phyloP scores from a whole-genome alignment of 2,329 filamentous ascomycete species.

The Knufia fluminis region DNA sequence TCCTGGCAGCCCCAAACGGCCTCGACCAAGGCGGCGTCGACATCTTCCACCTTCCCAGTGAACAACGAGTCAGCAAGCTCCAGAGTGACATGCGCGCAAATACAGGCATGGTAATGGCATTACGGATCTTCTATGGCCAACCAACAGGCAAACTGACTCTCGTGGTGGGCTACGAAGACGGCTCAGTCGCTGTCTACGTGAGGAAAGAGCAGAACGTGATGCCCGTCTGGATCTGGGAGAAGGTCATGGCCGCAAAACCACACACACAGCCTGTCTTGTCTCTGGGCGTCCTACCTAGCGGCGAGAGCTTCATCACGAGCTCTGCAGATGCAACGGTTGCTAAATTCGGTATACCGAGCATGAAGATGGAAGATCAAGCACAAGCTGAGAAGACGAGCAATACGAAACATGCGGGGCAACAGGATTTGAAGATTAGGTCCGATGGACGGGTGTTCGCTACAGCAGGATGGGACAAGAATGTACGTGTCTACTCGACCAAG shows the following conservation, averaged over 20 bases:
- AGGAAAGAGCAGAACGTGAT: slow-evolving; percentile 16
- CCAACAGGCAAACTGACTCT: slow-evolving; percentile 33
- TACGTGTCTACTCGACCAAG: slow-evolving; percentile 72
- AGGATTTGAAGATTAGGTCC: slow-evolving; percentile 64
- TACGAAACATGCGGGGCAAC: slow-evolving; percentile 86
- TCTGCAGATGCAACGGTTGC: slow-evolving; percentile 71
- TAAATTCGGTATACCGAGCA: slow-evolving; percentile 55
- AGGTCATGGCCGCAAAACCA: slow-evolving; percentile 54
- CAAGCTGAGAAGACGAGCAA: slow-evolving; percentile 54
- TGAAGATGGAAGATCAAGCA: slow-evolving; percentile 19
- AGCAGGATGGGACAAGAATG: slow-evolving; percentile 79
- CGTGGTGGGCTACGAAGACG: slow-evolving; percentile 76
- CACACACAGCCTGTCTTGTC: slow-evolving; percentile 79
- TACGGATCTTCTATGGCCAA: slow-evolving; percentile 50
- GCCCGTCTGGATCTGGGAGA: slow-evolving; percentile 38
- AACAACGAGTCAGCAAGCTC: slow-evolving; percentile 56
- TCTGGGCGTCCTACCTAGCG: slow-evolving; percentile 44
- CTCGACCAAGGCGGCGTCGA: slow-evolving; percentile 68
- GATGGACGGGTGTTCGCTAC: slow-evolving; percentile 81
- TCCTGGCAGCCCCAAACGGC: slow-evolving; percentile 75
- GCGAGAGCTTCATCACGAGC: slow-evolving; percentile 63
- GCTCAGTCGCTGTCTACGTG: slow-evolving; percentile 56
- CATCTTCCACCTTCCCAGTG: slow-evolving; percentile 71
- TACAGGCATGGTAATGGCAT: slow-evolving; percentile 75
- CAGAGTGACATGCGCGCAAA: slow-evolving; percentile 35